Conservation (phyloP, 441 rosid genomes). For the Kokia cookei region DNA sequence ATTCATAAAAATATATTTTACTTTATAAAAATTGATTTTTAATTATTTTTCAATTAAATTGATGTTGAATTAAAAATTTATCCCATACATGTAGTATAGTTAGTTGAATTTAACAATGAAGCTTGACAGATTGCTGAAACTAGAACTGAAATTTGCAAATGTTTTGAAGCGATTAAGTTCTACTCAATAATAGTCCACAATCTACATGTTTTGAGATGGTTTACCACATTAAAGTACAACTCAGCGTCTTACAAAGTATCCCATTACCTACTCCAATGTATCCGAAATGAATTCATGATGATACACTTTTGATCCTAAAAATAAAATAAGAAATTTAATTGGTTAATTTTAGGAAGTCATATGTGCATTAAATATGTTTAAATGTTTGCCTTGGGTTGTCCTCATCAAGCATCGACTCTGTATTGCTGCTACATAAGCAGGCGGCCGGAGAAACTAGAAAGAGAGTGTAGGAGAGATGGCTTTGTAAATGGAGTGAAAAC, state of each 20-base stretch:
- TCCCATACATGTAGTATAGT: not conserved
- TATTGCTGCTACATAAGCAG: not conserved
- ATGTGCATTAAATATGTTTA: not conserved
- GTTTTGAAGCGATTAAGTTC: too few relatives aligned
- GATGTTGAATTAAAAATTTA: too few relatives aligned
- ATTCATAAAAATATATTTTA: too few relatives aligned
- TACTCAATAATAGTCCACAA: not conserved
- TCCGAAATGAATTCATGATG: not conserved
- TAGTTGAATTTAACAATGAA: not conserved
- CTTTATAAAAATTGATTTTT: too few relatives aligned
- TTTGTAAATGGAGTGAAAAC: not conserved
- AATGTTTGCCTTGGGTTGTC: not conserved
- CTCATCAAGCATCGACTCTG: not conserved
- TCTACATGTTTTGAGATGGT: not conserved
- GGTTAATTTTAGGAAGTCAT: not conserved
- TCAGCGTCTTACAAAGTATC: not conserved
- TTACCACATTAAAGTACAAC: not conserved
- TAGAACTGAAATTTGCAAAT: not conserved
- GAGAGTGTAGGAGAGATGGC: not conserved
- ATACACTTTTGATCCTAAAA: not conserved
- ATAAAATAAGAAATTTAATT: too few relatives aligned
- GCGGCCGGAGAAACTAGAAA: not conserved
- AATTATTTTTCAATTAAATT: too few relatives aligned
- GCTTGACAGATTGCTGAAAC: not conserved
- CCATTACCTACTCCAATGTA: not conserved